phyloP scores from a whole-genome alignment of 257 asterid species.

The Capsicum pubescens region DNA sequence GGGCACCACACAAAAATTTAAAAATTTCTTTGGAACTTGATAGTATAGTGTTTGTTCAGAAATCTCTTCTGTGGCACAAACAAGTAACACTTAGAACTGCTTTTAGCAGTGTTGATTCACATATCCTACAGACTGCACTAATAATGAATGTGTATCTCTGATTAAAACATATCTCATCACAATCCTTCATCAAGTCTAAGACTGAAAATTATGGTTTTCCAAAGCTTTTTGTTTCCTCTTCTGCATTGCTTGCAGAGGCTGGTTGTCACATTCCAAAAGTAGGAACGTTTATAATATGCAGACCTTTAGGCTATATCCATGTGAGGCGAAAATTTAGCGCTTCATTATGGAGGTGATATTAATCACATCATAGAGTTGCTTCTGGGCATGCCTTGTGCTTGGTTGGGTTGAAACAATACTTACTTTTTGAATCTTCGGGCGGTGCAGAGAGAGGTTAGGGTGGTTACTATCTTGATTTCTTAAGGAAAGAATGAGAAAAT shows the following conservation, averaged over 20 bases:
- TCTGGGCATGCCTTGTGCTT: background rate
- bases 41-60: too few relatives aligned
- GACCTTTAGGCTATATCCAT: background rate
- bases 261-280: background rate
- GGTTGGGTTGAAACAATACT: background rate
- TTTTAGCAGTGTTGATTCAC: conserved; percentile 18
- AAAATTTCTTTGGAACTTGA: too few relatives aligned
- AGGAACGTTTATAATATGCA: background rate
- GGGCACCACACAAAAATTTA: too few relatives aligned
- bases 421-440: conserved; percentile 18
- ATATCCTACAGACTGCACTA: conserved; percentile 10
- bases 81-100: conserved; percentile 8
- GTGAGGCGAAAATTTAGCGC: background rate
- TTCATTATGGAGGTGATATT: background rate
- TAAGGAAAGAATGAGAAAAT: background rate
- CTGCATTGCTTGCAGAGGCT: background rate
- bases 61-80: too few relatives aligned
- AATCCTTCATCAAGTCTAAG: conserved; percentile 1
- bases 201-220: background rate
- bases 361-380: conserved; percentile 1
- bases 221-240: conserved; percentile 15
- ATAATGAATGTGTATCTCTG: conserved; percentile 7
- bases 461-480: background rate
- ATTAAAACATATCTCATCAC: conserved; percentile 21
- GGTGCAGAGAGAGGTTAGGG: background rate